A percentile compares a stretch with the other conserved stretches of the same genome.
These are phyloP conservation scores for Metarhizium album DNA, from an alignment of 2,329 filamentous ascomycete genomes.

Conservation along the genomic window DNA sequence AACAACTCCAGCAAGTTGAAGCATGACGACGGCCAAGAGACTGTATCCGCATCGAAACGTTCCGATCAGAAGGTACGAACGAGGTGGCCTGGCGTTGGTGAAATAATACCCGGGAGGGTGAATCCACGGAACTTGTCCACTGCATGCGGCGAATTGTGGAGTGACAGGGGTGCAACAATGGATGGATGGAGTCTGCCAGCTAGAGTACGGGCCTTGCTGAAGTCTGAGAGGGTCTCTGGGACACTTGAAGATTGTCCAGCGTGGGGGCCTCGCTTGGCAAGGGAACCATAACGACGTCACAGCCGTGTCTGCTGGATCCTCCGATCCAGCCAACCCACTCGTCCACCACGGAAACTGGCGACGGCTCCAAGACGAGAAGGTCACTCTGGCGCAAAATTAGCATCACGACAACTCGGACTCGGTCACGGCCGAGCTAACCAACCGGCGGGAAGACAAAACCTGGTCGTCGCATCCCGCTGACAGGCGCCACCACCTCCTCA, in stretches of 20 bases:
- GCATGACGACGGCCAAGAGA: background rate
- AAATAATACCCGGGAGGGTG: too few relatives aligned
- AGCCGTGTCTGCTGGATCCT: background rate
- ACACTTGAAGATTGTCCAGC: background rate
- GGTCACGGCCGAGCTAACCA: too few relatives aligned
- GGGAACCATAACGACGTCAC: conserved; percentile 2
- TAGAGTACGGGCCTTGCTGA: too few relatives aligned
- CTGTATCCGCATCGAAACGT: background rate
- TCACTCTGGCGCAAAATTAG: too few relatives aligned
- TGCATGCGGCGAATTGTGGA: background rate
- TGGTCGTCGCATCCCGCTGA: background rate
- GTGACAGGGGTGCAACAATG: too few relatives aligned
- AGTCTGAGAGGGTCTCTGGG: background rate
- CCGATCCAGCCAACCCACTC: background rate
- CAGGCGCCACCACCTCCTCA: background rate
- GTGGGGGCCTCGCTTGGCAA: background rate
- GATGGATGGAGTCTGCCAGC: too few relatives aligned
- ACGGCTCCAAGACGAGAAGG: background rate
- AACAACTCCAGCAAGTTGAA: background rate
- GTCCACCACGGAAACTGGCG: background rate
- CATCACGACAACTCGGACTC: too few relatives aligned
- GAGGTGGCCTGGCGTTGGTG: too few relatives aligned
- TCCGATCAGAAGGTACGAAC: too few relatives aligned
- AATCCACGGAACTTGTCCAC: background rate
- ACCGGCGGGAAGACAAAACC: too few relatives aligned